Conservation (phyloP, 75 land plant species). For the Cunninghamia lanceolata region DNA sequence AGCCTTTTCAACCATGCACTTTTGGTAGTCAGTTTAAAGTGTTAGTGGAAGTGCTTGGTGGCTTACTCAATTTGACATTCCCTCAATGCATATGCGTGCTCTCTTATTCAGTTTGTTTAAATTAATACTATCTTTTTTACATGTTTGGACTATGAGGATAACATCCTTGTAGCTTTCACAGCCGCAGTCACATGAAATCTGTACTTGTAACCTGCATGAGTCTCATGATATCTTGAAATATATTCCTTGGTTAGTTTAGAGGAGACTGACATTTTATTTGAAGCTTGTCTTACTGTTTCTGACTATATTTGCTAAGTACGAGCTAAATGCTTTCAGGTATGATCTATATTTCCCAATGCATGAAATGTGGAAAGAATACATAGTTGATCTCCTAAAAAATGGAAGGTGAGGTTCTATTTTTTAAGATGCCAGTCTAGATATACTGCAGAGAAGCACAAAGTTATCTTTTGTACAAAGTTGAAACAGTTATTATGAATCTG, state of each 20-base stretch:
- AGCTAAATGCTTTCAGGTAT: conserved; percentile 34
- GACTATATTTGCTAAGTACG: not conserved
- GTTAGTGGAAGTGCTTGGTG: not conserved
- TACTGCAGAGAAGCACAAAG: not conserved
- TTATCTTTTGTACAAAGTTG: not conserved
- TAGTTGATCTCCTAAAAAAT: conserved; percentile 32
- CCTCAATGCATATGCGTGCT: not conserved
- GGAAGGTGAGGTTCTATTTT: conserved; percentile 31
- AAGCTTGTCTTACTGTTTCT: not conserved
- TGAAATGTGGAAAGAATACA: conserved; percentile 69
- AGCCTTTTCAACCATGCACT: not conserved
- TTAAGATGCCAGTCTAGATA: not conserved
- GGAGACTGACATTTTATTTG: not conserved
- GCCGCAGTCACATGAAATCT: not conserved
- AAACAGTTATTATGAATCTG: not conserved
- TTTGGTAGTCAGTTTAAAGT: not conserved
- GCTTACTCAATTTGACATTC: not conserved
- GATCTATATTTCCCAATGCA: conserved; percentile 62
- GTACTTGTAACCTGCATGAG: not conserved
- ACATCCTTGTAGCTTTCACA: not conserved
- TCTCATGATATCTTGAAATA: not conserved
- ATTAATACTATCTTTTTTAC: not conserved
- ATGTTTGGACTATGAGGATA: not conserved
- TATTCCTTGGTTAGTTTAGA: not conserved
- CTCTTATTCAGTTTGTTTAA: not conserved